Percentiles rank a stretch among this genome's conserved stretches.
Conservation (phyloP, 192 early-diverging fungal species). For the Coemansia sp. region DNA sequence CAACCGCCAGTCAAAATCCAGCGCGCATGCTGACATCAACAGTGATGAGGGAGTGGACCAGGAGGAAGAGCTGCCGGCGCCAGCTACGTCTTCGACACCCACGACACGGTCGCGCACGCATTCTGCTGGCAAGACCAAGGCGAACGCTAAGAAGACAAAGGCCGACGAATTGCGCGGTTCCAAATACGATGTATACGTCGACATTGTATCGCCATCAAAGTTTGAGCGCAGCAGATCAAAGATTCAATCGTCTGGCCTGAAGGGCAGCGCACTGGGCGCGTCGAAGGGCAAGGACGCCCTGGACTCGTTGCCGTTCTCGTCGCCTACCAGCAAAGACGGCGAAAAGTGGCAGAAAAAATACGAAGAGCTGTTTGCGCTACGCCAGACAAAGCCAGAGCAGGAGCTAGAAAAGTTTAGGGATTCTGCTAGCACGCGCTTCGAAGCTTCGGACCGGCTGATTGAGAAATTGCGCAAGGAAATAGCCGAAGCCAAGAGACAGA, state of each 20-base stretch:
- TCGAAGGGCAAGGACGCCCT: not conserved
- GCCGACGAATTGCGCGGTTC: not conserved
- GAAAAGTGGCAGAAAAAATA: constrained; percentile 48
- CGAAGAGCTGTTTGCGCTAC: constrained; percentile 39
- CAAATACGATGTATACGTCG: constrained; percentile 17
- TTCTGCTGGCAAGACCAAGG: not conserved
- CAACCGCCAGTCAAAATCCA: not conserved
- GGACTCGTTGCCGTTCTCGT: not conserved
- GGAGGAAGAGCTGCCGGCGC: not conserved
- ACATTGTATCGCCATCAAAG: constrained; percentile 47
- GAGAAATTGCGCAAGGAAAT: constrained; percentile 37
- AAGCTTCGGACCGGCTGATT: constrained; percentile 37
- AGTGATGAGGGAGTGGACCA: not conserved
- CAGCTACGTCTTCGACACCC: not conserved
- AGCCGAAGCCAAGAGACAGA: constrained; percentile 8
- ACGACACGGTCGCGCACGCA: not conserved
- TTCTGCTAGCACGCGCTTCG: constrained; percentile 39
- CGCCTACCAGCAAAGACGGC: constrained; percentile 11
- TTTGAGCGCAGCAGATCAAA: constrained; percentile 33
- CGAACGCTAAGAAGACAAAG: not conserved
- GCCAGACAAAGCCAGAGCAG: constrained; percentile 40
- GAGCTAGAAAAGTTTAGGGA: constrained; percentile 33
- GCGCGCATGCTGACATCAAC: not conserved
- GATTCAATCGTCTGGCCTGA: constrained; percentile 6
- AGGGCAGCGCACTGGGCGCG: not conserved